Conservation (phyloP, 257 asterid species). For the Penstemon davidsonii region DNA sequence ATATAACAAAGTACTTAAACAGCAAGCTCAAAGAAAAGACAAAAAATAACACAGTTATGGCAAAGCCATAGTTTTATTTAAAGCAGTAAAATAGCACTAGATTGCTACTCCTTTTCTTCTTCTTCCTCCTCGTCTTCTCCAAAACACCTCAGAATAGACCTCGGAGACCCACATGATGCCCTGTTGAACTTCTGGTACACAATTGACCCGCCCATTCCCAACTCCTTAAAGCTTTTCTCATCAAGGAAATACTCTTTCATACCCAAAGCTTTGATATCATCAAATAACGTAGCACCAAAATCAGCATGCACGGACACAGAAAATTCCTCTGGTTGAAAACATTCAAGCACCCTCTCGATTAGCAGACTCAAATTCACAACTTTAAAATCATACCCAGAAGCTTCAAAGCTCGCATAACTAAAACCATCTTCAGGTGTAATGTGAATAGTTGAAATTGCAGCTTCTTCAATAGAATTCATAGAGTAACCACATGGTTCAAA, state of each 20-base stretch:
- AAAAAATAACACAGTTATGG: not conserved
- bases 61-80: constrained; percentile 19
- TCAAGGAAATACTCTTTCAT: constrained; percentile 48
- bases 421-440: constrained; percentile 47
- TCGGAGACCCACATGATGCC: constrained; percentile 60
- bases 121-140: constrained; percentile 61
- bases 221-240: constrained; percentile 50
- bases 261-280: constrained; percentile 34
- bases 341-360: constrained; percentile 32
- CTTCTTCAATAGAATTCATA: constrained; percentile 44
- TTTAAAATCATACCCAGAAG: constrained; percentile 39
- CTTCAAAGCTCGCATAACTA: constrained; percentile 49
- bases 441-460: constrained; percentile 38
- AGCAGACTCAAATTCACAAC: constrained; percentile 10
- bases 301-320: constrained; percentile 37
- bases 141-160: constrained; percentile 70
- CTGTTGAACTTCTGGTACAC: constrained; percentile 65
- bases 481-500: constrained; percentile 48
- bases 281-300: constrained; percentile 37
- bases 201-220: constrained; percentile 61
- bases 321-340: constrained; percentile 36
- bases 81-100: constrained; percentile 24
- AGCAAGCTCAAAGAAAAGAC: not conserved
- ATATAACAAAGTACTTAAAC: not conserved
- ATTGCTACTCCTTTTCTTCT: constrained; percentile 64